These are phyloP conservation scores for Linum tenue DNA, from an alignment of 345 rosid species.

Conservation along the genomic window DNA sequence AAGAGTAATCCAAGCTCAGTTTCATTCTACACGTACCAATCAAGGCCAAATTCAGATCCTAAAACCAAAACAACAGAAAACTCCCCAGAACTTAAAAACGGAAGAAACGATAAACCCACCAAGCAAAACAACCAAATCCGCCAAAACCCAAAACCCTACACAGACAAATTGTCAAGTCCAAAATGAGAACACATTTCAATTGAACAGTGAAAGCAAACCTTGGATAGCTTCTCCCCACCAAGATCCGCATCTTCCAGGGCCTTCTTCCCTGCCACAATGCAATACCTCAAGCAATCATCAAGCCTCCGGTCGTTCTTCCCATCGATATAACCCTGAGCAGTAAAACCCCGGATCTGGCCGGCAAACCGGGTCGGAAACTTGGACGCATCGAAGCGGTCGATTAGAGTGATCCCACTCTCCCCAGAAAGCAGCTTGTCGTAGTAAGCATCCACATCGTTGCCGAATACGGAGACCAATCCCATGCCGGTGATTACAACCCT, in stretches of 20 bases:
- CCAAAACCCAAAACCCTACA: no score
- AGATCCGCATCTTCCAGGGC: slow-evolving; percentile 87
- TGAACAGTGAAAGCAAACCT: slow-evolving; percentile 29
- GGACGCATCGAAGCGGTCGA: slow-evolving; percentile 92
- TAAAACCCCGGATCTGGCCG: slow-evolving; percentile 95
- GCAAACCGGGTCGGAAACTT: slow-evolving; percentile 94
- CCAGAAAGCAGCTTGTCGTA: slow-evolving; percentile 81
- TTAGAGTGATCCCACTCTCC: slow-evolving; percentile 78
- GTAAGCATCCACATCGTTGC: slow-evolving; percentile 75
- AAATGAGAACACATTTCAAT: no score
- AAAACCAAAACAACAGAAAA: background rate
- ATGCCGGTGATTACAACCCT: slow-evolving; percentile 89
- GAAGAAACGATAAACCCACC: no score
- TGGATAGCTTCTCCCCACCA: slow-evolving; percentile 58
- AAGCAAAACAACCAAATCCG: no score
- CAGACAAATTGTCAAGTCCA: no score
- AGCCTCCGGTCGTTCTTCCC: slow-evolving; percentile 93
- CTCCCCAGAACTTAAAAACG: no score
- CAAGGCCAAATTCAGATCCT: background rate
- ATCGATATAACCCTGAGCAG: slow-evolving; percentile 69
- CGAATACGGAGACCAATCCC: slow-evolving; percentile 95
- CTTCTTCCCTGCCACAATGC: slow-evolving; percentile 96
- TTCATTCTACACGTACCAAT: background rate
- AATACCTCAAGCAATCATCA: slow-evolving; percentile 92
- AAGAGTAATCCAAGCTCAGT: background rate